Conservation (phyloP, 768 basidiomycete genomes). For the Sporobolomyces pararoseus region DNA sequence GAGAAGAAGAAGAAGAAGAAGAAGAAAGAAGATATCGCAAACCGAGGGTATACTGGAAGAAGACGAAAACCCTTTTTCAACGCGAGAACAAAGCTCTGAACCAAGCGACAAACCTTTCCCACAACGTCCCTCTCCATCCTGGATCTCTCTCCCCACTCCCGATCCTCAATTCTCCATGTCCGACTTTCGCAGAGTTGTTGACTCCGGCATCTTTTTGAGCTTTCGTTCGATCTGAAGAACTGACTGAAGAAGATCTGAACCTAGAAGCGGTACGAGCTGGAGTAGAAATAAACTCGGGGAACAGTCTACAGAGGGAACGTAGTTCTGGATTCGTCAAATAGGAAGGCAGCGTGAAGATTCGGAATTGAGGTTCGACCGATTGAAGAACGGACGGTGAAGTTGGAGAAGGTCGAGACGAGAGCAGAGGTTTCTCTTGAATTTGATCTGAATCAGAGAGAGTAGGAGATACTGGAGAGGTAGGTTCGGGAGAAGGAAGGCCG, state of each 20-base stretch:
- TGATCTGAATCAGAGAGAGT: not conserved
- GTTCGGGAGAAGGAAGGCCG: not conserved
- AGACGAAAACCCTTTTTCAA: too few relatives aligned
- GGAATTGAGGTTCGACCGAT: constrained; percentile 1
- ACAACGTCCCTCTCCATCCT: constrained; percentile 25
- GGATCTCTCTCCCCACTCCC: not conserved
- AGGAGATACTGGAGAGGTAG: not conserved
- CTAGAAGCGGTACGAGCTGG: not conserved
- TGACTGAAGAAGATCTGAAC: constrained; percentile 7
- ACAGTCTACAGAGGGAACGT: constrained; percentile 24
- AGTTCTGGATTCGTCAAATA: constrained; percentile 43
- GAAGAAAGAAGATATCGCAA: not conserved
- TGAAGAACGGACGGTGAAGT: not conserved
- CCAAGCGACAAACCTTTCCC: constrained; percentile 28
- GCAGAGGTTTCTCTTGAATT: not conserved
- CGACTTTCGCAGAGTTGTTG: constrained; percentile 12
- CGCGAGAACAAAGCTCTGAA: constrained; percentile 9
- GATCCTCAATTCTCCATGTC: constrained; percentile 33
- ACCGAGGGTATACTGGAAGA: too few relatives aligned
- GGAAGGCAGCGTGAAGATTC: constrained; percentile 34
- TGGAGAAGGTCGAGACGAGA: too few relatives aligned
- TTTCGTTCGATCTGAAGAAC: not conserved
- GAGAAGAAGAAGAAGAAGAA: not conserved
- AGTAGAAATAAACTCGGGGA: constrained; percentile 31
- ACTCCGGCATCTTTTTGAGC: constrained; percentile 6